Evolutionary conservation across 306 rosid species (phyloP), one percentile per base, ranked within the genome.

Genomic region (Inga leiocalycina): DNA sequence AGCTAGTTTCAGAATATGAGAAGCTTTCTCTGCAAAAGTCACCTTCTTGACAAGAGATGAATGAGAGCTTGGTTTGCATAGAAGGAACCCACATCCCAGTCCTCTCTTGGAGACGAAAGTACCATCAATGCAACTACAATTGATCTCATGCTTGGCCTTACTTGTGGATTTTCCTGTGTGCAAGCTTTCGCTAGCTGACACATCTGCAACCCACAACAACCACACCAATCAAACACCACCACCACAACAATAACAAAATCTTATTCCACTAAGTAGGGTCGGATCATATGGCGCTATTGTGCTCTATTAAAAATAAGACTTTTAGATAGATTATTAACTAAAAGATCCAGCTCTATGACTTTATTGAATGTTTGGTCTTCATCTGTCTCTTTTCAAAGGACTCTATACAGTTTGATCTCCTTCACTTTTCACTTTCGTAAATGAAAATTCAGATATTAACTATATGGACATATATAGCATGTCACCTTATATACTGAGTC

Each of bases 91-190:
- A 78, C 90, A 76, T 93, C 93, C 97, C 95, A 91, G 20, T 88
- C 92, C 81, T 93, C 95, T 27, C 83, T 77, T 46, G 92, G 80
- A 70, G 94, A 91, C 75, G 94, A 79, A 71, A 91, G 93, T 77
- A 94, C 88, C 92, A 91, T 88, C 56, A 93, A 81, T 13, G 94
- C 94, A 52, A 86, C 94, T 30, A 91, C 94, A 70, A 89, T 89
- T 45, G 97, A 91, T 79, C 97, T 90, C 97, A 91, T 91, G 93
- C 88, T 93, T 89, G 95, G 97, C 88, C 97, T 91, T 14, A 90
- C 84, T 79, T 91, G 95, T 74, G 95, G 94, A 74, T 87, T 88
- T 70, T 89, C 94, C 77, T 93, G 94, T 74, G 97, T 91, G 82
- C 94, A 90, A 70, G 91, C 95, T 83, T 80, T 91, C 12, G 93